Conservation (phyloP, 1,284 basidiomycete genomes). For the Heliocybe sulcata region DNA sequence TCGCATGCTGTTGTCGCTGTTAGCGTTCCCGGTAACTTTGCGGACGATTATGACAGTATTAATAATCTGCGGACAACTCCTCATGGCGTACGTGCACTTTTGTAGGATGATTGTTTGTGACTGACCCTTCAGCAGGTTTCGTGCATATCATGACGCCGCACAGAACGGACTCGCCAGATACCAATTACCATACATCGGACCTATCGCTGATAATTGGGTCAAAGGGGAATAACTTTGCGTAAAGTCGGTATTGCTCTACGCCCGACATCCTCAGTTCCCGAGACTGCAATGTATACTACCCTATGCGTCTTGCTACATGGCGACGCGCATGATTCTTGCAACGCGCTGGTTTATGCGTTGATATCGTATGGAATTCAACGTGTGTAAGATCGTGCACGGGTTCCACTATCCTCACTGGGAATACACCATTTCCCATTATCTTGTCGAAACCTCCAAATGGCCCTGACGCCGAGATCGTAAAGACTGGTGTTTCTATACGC, state of each 20-base stretch:
- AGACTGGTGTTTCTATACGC: neutral
- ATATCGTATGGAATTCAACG: conserved; percentile 3
- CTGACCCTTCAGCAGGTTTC: conserved; percentile 32
- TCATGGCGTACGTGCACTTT: conserved; percentile 46
- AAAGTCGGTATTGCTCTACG: too few species aligned
- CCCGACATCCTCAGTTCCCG: too few species aligned
- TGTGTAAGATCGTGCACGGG: too few species aligned
- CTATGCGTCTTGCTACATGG: too few species aligned
- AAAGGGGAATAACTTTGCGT: conserved; percentile 45
- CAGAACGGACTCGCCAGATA: conserved; percentile 47
- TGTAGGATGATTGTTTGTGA: neutral
- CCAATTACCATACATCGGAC: conserved; percentile 62
- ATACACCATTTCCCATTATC: too few species aligned
- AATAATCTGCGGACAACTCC: conserved; percentile 32
- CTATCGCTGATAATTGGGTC: conserved; percentile 68
- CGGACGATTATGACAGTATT: conserved; percentile 36
- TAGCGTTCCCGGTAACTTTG: conserved; percentile 42
- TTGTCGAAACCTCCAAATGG: too few species aligned
- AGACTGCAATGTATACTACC: too few species aligned
- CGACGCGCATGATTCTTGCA: too few species aligned
- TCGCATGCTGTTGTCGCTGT: conserved; percentile 49
- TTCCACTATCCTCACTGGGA: too few species aligned
- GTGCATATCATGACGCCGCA: conserved; percentile 62
- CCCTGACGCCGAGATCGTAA: too few species aligned
- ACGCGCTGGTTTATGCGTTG: too few species aligned